Conservation (phyloP, 2,329 filamentous ascomycete species). For the Onygenales sp. region DNA sequence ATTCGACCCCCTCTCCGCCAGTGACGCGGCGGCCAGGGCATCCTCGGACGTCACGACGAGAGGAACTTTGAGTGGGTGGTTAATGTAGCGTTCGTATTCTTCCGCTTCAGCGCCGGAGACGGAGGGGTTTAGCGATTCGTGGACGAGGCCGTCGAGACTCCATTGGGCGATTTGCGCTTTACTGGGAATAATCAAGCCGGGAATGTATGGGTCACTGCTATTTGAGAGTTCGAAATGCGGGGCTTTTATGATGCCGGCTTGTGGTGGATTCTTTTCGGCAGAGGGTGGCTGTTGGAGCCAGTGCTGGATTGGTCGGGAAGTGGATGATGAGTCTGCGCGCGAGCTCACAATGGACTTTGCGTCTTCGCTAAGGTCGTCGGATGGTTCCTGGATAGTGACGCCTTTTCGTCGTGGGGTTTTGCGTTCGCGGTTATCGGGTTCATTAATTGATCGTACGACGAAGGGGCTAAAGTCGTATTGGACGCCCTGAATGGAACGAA, state of each 20-base stretch:
- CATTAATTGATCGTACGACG: slow-evolving; percentile 53
- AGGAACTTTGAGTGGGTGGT: slow-evolving; percentile 79
- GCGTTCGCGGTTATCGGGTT: slow-evolving; percentile 53
- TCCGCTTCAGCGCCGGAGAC: slow-evolving; percentile 67
- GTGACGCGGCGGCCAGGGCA: slow-evolving; percentile 24
- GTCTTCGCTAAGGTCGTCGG: slow-evolving; percentile 34
- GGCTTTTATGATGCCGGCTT: slow-evolving; percentile 51
- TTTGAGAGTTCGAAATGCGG: slow-evolving; percentile 20
- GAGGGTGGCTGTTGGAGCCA: slow-evolving; percentile 26
- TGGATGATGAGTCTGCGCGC: slow-evolving; percentile 9
- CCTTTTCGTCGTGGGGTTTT: slow-evolving; percentile 51
- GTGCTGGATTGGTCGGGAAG: slow-evolving; percentile 15
- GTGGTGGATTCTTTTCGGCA: slow-evolving; percentile 23
- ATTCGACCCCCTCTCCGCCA: slow-evolving; percentile 32
- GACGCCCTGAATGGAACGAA: slow-evolving; percentile 57
- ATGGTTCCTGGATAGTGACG: slow-evolving; percentile 58
- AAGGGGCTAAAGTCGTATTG: slow-evolving; percentile 84
- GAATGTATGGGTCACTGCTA: slow-evolving; percentile 13
- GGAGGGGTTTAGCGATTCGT: slow-evolving; percentile 74
- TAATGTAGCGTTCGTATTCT: slow-evolving; percentile 83
- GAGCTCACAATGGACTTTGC: slow-evolving; percentile 29
- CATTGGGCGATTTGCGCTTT: slow-evolving; percentile 68
- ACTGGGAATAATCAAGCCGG: slow-evolving; percentile 50
- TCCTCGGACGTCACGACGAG: slow-evolving; percentile 45
- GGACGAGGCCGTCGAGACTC: slow-evolving; percentile 62